phyloP scores from a whole-genome alignment of 148 eudicot genomes.

The Drosera capensis region DNA sequence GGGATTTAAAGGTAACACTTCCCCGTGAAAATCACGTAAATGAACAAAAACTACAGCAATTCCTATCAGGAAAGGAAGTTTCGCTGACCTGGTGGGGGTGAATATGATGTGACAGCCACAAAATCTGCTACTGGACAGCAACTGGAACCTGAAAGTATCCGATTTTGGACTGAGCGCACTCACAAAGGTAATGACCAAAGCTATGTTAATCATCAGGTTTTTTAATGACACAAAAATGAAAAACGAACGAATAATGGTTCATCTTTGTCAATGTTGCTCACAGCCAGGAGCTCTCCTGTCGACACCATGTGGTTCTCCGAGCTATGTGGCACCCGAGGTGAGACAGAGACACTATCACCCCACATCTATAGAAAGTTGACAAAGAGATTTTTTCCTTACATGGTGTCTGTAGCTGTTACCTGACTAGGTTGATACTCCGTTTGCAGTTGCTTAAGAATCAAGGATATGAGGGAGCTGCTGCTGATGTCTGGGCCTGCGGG shows the following conservation, averaged over 20 bases:
- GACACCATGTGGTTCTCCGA: constrained; percentile 35
- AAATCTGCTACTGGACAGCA: constrained; percentile 39
- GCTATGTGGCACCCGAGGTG: constrained; percentile 42
- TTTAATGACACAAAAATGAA: too few species aligned
- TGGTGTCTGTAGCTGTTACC: neutral
- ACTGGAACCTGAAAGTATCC: constrained; percentile 45
- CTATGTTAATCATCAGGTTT: neutral
- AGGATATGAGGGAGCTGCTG: constrained; percentile 78
- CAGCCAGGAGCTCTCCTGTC: constrained; percentile 31
- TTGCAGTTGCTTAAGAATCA: constrained; percentile 32
- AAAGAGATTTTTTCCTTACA: neutral
- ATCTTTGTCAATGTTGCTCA: neutral
- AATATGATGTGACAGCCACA: constrained; percentile 23
- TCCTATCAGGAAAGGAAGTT: neutral
- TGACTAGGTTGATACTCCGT: constrained; percentile 4
- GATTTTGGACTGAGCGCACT: constrained; percentile 51
- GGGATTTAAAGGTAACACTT: constrained; percentile 28
- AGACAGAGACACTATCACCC: too few species aligned
- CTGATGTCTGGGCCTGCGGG: constrained; percentile 85
- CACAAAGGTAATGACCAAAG: constrained; percentile 19
- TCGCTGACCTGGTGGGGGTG: neutral
- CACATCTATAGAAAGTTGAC: too few species aligned
- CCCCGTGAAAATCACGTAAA: neutral
- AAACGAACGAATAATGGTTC: neutral
- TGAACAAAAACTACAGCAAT: neutral